A percentile compares a stretch with the other conserved stretches of the same genome.
These are phyloP conservation scores for Nakazawaea siamensis DNA, from an alignment of 805 yeast genomes.

Conservation along the genomic window DNA sequence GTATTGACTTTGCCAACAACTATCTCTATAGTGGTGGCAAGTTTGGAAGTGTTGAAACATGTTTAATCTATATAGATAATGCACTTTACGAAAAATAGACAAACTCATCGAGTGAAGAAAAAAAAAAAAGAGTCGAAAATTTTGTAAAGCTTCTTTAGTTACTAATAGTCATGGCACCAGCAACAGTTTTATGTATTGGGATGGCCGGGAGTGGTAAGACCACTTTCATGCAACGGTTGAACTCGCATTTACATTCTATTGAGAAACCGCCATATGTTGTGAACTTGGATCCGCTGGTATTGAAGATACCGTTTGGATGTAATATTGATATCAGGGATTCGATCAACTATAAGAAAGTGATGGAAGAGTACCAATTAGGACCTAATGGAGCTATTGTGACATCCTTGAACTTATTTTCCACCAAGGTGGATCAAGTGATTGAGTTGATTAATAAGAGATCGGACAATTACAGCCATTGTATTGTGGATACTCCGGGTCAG, in stretches of 20 bases:
- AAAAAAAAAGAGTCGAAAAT: too few species aligned
- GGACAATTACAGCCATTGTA: conserved; percentile 52
- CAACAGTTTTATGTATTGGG: conserved; percentile 31
- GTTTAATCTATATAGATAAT: conserved; percentile 11
- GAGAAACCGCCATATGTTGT: conserved; percentile 81
- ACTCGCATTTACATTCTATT: conserved; percentile 74
- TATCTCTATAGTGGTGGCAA: conserved; percentile 59
- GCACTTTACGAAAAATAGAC: background rate
- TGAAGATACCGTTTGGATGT: conserved; percentile 87
- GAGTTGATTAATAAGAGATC: conserved; percentile 74
- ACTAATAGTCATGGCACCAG: conserved; percentile 25
- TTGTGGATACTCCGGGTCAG: conserved; percentile 97
- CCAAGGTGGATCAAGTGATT: conserved; percentile 94
- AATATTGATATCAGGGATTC: conserved; percentile 96
- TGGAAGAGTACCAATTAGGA: conserved; percentile 91
- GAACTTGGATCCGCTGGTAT: conserved; percentile 93
- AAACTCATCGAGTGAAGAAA: too few species aligned
- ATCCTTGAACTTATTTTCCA: conserved; percentile 81
- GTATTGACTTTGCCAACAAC: conserved; percentile 71
- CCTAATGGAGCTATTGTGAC: conserved; percentile 99
- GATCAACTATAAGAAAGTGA: conserved; percentile 89
- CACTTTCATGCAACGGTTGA: conserved; percentile 92
- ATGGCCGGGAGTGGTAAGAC: conserved; percentile 84
- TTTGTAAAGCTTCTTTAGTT: too few species aligned
- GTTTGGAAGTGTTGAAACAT: conserved; percentile 47